These are phyloP conservation scores for Fusarium protoensiforme DNA, from an alignment of 2,329 filamentous ascomycete species.

Conservation along the genomic window DNA sequence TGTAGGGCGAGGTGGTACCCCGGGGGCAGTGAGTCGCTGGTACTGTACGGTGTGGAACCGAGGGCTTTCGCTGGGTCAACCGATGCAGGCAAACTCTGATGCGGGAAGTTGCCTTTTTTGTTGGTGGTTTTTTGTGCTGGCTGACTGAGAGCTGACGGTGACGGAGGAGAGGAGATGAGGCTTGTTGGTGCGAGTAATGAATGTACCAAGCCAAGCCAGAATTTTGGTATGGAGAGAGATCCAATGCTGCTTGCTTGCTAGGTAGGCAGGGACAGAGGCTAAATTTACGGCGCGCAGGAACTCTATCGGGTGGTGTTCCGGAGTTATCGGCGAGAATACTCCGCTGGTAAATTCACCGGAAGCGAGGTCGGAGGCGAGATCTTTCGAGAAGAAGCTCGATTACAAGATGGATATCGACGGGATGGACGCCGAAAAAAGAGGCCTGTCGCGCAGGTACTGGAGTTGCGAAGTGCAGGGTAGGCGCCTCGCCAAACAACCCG, in stretches of 20 bases:
- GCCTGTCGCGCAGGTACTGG: not conserved
- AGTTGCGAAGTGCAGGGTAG: conserved; percentile 23
- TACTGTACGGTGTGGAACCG: conserved; percentile 37
- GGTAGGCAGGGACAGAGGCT: conserved; percentile 15
- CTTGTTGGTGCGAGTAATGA: conserved; percentile 16
- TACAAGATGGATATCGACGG: not conserved
- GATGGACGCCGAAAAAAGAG: not conserved
- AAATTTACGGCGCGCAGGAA: conserved; percentile 2
- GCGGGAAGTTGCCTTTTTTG: conserved; percentile 15
- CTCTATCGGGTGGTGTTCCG: conserved; percentile 22
- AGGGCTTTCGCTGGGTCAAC: conserved; percentile 43
- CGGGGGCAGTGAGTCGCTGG: conserved; percentile 28
- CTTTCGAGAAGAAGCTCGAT: not conserved
- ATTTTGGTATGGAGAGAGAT: not conserved
- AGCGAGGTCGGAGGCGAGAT: conserved; percentile 3
- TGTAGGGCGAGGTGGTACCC: conserved; percentile 10
- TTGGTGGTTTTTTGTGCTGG: conserved; percentile 9
- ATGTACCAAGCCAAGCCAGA: conserved; percentile 11
- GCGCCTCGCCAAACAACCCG: not conserved
- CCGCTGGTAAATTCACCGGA: not conserved
- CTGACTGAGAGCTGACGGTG: conserved; percentile 13
- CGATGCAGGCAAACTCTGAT: conserved; percentile 43
- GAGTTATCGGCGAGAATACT: conserved; percentile 23
- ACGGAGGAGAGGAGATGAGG: conserved; percentile 2
- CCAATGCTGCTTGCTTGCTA: not conserved